These are phyloP conservation scores for Trichosporon inkin DNA, from an alignment of 1,284 basidiomycete species.

Conservation along the genomic window DNA sequence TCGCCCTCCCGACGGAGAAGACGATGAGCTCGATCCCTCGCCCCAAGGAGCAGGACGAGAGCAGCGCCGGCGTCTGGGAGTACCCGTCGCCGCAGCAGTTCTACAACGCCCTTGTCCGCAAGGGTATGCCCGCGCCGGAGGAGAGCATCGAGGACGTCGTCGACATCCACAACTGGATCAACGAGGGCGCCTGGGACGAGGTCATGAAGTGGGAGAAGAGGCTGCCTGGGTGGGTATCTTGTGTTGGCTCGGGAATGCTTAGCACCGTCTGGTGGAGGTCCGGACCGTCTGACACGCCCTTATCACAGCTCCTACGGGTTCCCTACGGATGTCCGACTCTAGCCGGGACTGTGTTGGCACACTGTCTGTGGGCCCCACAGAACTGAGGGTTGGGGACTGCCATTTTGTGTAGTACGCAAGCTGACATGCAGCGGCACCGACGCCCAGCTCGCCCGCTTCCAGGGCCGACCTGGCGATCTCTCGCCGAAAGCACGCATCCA, in stretches of 20 bases:
- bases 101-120: slow-evolving; percentile 93
- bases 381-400: no score
- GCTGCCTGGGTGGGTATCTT: slow-evolving; percentile 51
- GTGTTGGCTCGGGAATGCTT: background rate
- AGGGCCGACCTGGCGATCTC: slow-evolving; percentile 80
- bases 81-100: slow-evolving; percentile 99
- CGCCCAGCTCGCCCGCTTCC: slow-evolving; percentile 72
- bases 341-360: no score
- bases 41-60: slow-evolving; percentile 49
- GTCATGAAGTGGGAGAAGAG: slow-evolving; percentile 89
- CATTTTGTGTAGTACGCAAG: background rate
- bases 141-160: slow-evolving; percentile 97
- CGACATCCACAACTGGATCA: slow-evolving; percentile 95
- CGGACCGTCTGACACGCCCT: no score
- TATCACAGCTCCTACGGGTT: no score
- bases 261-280: background rate
- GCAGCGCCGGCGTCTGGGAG: slow-evolving; percentile 65
- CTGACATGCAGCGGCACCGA: slow-evolving; percentile 49
- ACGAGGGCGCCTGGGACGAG: slow-evolving; percentile 94
- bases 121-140: slow-evolving; percentile 97
- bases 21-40: slow-evolving; percentile 82
- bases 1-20: slow-evolving; percentile 68
- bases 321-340: no score
- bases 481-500: slow-evolving; percentile 78
- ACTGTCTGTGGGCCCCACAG: background rate